Evolutionary conservation across 1,139 yeast genomes (phyloP), one percentile per base, ranked within the genome.

Genomic region (Sugiyamaella grinbergsii): DNA sequence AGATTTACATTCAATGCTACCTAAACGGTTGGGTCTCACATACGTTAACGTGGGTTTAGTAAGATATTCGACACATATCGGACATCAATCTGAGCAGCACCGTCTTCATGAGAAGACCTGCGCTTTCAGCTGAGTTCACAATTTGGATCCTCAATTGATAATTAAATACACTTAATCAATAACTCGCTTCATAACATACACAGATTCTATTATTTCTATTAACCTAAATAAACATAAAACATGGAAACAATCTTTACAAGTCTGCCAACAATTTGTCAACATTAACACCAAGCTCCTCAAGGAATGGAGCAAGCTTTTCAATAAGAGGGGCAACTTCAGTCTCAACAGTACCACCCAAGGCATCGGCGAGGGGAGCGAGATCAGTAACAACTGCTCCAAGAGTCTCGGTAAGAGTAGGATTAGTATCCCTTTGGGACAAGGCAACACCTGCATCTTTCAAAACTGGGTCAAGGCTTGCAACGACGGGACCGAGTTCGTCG

Each of bases 251-350:
- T n/a, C n/a, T 5, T 15, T 36, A 36, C 24, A 36, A 36, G 10
- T 36, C 28, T 2, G 28, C 24, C 24, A 18, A 36, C 4, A 36
- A 22, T 36, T 36, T 36, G 15, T 7, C 10, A 19, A 40, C 34
- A 18, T 40, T 36, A 40, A 29, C 33, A 7, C 44, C 44, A 13
- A 40, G 44, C 18, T 26, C 26, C 18, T 40, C 33, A 16, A 40
- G 34, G 24, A 29, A 28, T 15, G 44, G 44, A 13, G 26, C 32
- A 15, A 41, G 45, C 4, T 29, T 33, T 22, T 41, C 38, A 31
- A 41, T 10, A 18, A 28, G 7, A 32, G 45, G 45, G 13, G 28
- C 40, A 23, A 36, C 3, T 2, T 36, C 40, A 13, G 7, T 19
- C 8, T 19, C 18, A 29, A 40, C 36, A 29, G 34, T 29, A 18